Percentiles rank a stretch among this genome's conserved stretches.
phyloP scores from a whole-genome alignment of 140 eudicot species.

The Senecio squalidus region DNA sequence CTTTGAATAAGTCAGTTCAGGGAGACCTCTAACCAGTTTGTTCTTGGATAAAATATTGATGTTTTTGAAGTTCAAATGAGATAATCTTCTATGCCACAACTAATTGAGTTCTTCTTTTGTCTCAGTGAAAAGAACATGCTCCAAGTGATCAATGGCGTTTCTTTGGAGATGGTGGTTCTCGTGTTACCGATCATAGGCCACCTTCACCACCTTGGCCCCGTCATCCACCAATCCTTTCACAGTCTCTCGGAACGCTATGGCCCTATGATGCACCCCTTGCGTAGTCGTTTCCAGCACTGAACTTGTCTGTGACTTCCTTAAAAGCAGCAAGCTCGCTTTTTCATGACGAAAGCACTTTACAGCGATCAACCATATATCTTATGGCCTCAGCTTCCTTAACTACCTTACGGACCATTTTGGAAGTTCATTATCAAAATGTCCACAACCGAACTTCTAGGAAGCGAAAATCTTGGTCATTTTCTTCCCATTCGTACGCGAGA shows the following conservation, averaged over 20 bases:
- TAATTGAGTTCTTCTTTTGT: no score
- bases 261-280: constrained; percentile 31
- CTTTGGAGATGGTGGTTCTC: no score
- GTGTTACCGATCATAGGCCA: constrained; percentile 58
- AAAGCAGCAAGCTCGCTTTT: constrained; percentile 38
- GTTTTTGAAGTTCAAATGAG: no score
- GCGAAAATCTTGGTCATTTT: constrained; percentile 32
- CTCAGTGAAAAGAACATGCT: no score
- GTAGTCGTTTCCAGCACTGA: constrained; percentile 41
- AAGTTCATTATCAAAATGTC: constrained; percentile 46
- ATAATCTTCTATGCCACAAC: no score
- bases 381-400: constrained; percentile 32
- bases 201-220: constrained; percentile 54
- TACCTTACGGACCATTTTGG: constrained; percentile 55
- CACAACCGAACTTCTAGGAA: constrained; percentile 38
- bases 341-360: constrained; percentile 28
- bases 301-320: constrained; percentile 41
- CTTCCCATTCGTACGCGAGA: constrained; percentile 39
- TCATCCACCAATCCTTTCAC: constrained; percentile 46
- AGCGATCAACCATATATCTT: constrained; percentile 33
- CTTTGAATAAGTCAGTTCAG: no score
- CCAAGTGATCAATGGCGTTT: no score
- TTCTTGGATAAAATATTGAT: no score
- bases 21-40: no score
- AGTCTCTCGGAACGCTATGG: constrained; percentile 37